These are phyloP conservation scores for Suhomyces panamericanus DNA, from an alignment of 1,139 yeast genomes.

Conservation along the genomic window DNA sequence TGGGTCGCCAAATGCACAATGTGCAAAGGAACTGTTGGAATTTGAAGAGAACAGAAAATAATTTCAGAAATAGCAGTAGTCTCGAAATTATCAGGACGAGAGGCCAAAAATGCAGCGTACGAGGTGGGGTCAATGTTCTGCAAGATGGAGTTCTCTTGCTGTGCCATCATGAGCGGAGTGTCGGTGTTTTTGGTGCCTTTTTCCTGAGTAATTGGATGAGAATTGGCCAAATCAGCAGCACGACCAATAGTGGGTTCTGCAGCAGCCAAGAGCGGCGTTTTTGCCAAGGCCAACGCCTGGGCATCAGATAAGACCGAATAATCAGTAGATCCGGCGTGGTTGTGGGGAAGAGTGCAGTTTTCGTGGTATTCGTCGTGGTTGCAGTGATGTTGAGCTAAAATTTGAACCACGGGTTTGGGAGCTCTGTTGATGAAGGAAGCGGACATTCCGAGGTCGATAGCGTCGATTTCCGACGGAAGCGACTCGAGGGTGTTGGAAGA, in stretches of 20 bases:
- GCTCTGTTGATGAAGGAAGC: conserved; percentile 47
- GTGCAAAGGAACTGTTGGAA: conserved; percentile 73
- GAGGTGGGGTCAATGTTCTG: conserved; percentile 60
- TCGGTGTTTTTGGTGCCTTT: conserved; percentile 10
- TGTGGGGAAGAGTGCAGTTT: conserved; percentile 38
- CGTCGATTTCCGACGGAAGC: conserved; percentile 28
- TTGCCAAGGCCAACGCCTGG: conserved; percentile 54
- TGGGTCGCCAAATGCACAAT: conserved; percentile 88
- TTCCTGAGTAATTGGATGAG: conserved; percentile 15
- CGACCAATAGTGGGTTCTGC: conserved; percentile 58
- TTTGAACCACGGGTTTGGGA: conserved; percentile 37
- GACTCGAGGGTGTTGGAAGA: not conserved
- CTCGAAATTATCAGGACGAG: conserved; percentile 88
- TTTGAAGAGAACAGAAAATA: conserved; percentile 56
- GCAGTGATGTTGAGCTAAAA: conserved; percentile 24
- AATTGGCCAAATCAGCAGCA: conserved; percentile 48
- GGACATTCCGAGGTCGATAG: conserved; percentile 46
- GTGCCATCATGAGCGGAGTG: conserved; percentile 51
- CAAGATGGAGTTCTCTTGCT: conserved; percentile 42
- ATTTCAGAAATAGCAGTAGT: conserved; percentile 77
- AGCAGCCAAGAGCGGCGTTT: conserved; percentile 54
- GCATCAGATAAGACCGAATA: conserved; percentile 43
- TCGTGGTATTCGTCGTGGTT: conserved; percentile 31
- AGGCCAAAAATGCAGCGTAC: conserved; percentile 73
- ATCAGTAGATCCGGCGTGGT: conserved; percentile 42